A percentile compares a stretch with the other conserved stretches of the same genome.
These are phyloP conservation scores for Otatea glauca DNA, from an alignment of 176 grass and related monocot species.

Conservation along the genomic window DNA sequence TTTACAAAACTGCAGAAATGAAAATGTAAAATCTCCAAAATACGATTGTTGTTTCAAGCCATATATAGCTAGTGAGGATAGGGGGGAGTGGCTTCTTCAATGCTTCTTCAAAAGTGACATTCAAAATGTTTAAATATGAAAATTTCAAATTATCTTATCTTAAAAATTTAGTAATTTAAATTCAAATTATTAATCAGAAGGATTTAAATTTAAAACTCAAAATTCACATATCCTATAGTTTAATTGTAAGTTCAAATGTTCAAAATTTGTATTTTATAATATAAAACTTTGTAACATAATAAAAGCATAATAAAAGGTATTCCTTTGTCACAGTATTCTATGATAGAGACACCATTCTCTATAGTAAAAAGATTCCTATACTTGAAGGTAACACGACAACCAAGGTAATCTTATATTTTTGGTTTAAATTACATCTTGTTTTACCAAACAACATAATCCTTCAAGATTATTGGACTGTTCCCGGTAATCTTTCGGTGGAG, in stretches of 20 bases:
- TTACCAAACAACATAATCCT: too few species aligned
- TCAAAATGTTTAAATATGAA: neutral
- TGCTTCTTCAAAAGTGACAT: neutral
- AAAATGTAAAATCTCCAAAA: neutral
- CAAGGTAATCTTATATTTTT: too few species aligned
- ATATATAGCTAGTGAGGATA: neutral
- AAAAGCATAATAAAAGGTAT: neutral
- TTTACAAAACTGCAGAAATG: neutral
- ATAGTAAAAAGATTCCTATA: too few species aligned
- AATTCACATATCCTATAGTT: neutral
- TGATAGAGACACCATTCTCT: too few species aligned
- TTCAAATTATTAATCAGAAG: neutral
- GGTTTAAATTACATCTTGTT: too few species aligned
- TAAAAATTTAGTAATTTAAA: neutral
- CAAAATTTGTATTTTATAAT: neutral
- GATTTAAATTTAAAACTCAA: neutral
- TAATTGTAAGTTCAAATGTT: neutral
- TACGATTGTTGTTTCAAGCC: neutral
- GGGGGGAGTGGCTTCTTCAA: neutral
- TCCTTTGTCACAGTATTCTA: neutral
- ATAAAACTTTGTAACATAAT: neutral
- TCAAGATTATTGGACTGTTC: too few species aligned
- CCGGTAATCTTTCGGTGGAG: too few species aligned
- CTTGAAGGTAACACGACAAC: too few species aligned
- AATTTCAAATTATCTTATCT: neutral